These are phyloP conservation scores for Boletus reticuloceps DNA, from an alignment of 768 basidiomycete species.

Conservation along the genomic window DNA sequence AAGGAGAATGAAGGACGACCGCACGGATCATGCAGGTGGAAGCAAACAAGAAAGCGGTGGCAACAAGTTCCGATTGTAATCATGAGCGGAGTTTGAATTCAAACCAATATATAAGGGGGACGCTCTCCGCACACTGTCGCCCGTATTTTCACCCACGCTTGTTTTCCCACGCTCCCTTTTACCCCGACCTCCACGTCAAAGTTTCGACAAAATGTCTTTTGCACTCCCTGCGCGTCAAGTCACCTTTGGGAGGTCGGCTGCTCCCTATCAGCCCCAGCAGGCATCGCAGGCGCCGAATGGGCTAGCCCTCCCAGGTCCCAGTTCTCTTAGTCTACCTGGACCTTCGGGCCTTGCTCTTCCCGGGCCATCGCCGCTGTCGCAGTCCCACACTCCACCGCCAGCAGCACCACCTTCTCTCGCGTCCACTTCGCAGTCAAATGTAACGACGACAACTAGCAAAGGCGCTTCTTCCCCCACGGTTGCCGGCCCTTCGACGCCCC, in stretches of 20 bases:
- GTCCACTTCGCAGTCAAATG: slow-evolving; percentile 24
- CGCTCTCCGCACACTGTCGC: slow-evolving; percentile 10
- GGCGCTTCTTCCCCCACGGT: slow-evolving; percentile 38
- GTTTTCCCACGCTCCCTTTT: slow-evolving; percentile 28
- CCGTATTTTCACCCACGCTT: slow-evolving; percentile 24
- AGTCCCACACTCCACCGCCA: slow-evolving; percentile 35
- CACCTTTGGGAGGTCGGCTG: slow-evolving; percentile 68
- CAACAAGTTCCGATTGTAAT: slow-evolving; percentile 14
- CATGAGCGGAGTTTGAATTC: slow-evolving; percentile 31
- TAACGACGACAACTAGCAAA: slow-evolving; percentile 32
- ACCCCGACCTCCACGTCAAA: slow-evolving; percentile 19
- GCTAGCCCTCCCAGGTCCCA: slow-evolving; percentile 52
- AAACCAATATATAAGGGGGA: slow-evolving; percentile 26
- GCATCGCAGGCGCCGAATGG: slow-evolving; percentile 45
- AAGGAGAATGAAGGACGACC: not conserved
- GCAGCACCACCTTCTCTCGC: slow-evolving; percentile 5
- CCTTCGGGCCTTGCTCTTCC: slow-evolving; percentile 49
- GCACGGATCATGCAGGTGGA: slow-evolving; percentile 21
- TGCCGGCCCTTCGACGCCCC: slow-evolving; percentile 60
- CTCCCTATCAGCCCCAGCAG: slow-evolving; percentile 42
- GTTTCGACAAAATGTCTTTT: slow-evolving; percentile 44
- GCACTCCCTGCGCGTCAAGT: slow-evolving; percentile 77
- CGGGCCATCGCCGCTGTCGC: slow-evolving; percentile 55
- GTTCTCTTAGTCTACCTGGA: slow-evolving; percentile 43
- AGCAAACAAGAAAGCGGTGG: slow-evolving; percentile 20